Conservation (phyloP, 495 filamentous ascomycete genomes). For the Penicillium silybi region DNA sequence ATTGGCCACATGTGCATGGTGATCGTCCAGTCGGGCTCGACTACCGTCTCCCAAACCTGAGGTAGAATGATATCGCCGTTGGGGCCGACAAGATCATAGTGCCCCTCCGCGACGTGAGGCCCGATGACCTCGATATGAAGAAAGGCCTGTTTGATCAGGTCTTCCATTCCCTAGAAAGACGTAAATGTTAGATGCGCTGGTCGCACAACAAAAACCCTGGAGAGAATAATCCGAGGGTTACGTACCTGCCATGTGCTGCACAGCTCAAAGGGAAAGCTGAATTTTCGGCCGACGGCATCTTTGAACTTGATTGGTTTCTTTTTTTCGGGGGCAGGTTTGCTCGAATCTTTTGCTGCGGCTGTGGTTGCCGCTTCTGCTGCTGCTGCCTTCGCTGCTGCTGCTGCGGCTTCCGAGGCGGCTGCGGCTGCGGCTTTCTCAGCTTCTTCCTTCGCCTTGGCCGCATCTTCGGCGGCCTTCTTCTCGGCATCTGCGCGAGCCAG, state of each 20-base stretch:
- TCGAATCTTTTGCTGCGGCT: constrained; percentile 15
- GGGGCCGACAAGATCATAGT: constrained; percentile 80
- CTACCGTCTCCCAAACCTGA: constrained; percentile 78
- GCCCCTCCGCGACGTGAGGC: constrained; percentile 75
- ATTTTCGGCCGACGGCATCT: constrained; percentile 81
- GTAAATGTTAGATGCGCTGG: constrained; percentile 6
- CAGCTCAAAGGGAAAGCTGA: constrained; percentile 77
- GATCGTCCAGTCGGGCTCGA: constrained; percentile 84
- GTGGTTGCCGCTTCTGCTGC: constrained; percentile 11
- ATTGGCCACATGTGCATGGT: constrained; percentile 99
- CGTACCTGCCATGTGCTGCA: constrained; percentile 78
- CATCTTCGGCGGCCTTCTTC: constrained; percentile 20
- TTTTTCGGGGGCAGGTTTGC: constrained; percentile 41
- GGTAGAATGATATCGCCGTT: constrained; percentile 87
- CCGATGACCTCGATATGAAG: constrained; percentile 79
- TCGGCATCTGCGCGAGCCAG: constrained; percentile 39
- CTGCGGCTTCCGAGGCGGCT: constrained; percentile 12
- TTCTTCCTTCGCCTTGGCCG: constrained; percentile 26
- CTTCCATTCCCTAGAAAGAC: constrained; percentile 68
- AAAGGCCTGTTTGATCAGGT: constrained; percentile 83
- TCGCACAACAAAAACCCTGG: not conserved
- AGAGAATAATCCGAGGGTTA: constrained; percentile 3
- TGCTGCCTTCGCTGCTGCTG: constrained; percentile 11
- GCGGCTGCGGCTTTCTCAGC: constrained; percentile 23
- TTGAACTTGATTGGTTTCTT: constrained; percentile 76